Percentiles rank a stretch among this genome's conserved stretches.
Evolutionary conservation across 2,329 filamentous ascomycete species (phyloP).

Genomic region (Diaporthe ilicicola): DNA sequence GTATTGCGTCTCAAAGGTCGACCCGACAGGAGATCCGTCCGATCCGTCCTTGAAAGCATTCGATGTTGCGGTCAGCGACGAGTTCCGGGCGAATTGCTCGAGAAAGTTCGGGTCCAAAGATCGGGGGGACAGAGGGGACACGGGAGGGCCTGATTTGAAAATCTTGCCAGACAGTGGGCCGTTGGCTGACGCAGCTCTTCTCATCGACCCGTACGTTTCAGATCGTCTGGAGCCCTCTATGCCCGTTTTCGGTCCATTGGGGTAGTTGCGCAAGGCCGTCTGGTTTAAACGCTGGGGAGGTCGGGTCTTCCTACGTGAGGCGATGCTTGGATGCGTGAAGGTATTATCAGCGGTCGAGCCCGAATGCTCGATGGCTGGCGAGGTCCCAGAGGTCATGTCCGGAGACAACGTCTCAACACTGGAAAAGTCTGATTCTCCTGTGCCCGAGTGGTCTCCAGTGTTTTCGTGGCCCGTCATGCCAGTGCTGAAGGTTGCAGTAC

Average conservation of each 20-base stretch:
- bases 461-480: conserved; percentile 35
- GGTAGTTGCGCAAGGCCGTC: conserved; percentile 53
- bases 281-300: conserved; percentile 59
- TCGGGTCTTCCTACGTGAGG: conserved; percentile 60
- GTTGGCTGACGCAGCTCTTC: conserved; percentile 62
- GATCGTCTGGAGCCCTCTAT: conserved; percentile 55
- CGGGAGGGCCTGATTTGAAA: conserved; percentile 46
- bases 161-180: conserved; percentile 52
- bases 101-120: conserved; percentile 51
- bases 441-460: conserved; percentile 31
- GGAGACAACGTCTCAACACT: conserved; percentile 42
- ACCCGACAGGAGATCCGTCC: conserved; percentile 20
- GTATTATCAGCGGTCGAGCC: conserved; percentile 36
- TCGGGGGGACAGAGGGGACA: conserved; percentile 53
- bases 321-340: conserved; percentile 61
- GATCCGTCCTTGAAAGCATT: conserved; percentile 25
- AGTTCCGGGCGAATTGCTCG: conserved; percentile 26
- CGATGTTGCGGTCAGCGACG: conserved; percentile 20
- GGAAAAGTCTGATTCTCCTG: conserved; percentile 24
- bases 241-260: conserved; percentile 56
- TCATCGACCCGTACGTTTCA: conserved; percentile 58
- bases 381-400: conserved; percentile 41
- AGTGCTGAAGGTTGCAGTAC: conserved; percentile 28
- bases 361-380: conserved; percentile 34
- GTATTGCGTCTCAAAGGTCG: conserved; percentile 30